These are phyloP conservation scores for Macrocybe gigantea DNA, from an alignment of 768 basidiomycete species.

Conservation along the genomic window DNA sequence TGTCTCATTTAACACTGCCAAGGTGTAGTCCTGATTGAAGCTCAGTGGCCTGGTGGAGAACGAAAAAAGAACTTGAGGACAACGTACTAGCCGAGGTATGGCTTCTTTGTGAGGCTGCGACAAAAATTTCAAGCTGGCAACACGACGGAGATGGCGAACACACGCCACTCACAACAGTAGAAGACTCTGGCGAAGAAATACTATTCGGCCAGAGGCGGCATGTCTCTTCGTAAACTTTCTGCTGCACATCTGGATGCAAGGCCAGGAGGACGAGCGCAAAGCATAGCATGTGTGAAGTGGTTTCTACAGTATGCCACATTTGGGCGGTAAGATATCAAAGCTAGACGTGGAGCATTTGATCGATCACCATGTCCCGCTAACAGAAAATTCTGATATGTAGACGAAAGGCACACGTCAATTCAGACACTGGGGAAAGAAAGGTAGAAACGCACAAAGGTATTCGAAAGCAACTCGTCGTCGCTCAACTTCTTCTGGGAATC, in stretches of 20 bases:
- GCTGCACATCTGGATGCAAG: conserved; percentile 43
- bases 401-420: background rate
- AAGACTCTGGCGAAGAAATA: conserved; percentile 14
- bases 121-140: background rate
- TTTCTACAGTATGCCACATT: conserved; percentile 25
- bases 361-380: background rate
- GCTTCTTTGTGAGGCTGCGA: conserved; percentile 34
- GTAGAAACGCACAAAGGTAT: background rate
- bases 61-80: background rate
- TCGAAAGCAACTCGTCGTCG: conserved; percentile 24
- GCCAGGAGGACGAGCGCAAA: conserved; percentile 41
- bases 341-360: no score
- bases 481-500: conserved; percentile 19
- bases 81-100: conserved; percentile 27
- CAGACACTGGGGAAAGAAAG: background rate
- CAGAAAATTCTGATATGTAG: background rate
- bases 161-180: conserved; percentile 19
- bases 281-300: conserved; percentile 37
- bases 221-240: conserved; percentile 37
- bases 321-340: no score
- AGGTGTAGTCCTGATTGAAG: conserved; percentile 30
- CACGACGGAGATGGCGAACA: background rate
- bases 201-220: conserved; percentile 32
- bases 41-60: background rate
- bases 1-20: conserved; percentile 38